Evolutionary conservation across 768 basidiomycete species (phyloP), one percentile per base, ranked within the genome.

Genomic region (Holtermanniella nyarrowii): DNA sequence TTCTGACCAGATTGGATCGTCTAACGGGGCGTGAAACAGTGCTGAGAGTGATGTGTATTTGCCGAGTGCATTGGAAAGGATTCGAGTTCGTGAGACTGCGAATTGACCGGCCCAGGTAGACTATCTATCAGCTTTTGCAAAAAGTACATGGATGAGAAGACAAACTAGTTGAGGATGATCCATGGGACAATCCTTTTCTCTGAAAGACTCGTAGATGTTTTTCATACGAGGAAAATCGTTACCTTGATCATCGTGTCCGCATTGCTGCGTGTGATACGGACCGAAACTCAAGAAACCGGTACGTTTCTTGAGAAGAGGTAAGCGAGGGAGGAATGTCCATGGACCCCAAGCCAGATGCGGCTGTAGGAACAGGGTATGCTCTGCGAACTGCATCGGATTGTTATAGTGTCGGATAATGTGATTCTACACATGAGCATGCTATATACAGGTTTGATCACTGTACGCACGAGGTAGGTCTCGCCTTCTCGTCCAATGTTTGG

Each of bases 301-400:
- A 14, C 50, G 44, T 16, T 55, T 24, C 1, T 26, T 12, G 5
- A 72, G 25, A 16, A 57, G 39, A 0, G 46, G 46, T 14, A 72
- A 27, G 0, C 69, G 62, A 3, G 69, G 64, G 7, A 44, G 5
- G 21, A 66, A 62, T 23, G 65, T 44, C 57, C 56, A 62, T n/a
- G n/a, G n/a, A 12, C 61, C 50, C 70, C 68, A 70, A 0, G 71
- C 71, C 22, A 72, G 41, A 39, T 72, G 71, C 5, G 71, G 69
- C 55, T 66, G 69, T 21, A 70, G 50, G 53, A 69, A 72, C 26
- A 67, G 60, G 16, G 69, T 72, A 25, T 62, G 60, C n/a, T 54
- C 61, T 2, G 65, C 70, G n/a, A 63, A 24, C 20, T 54, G 48
- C 18, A 56, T 25, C 0, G 60, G 50, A 5, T 52, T 23, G 26